A percentile compares a stretch with the other conserved stretches of the same genome.
Conservation (phyloP, 1,139 yeast genomes). For the Hansenula sp. region DNA sequence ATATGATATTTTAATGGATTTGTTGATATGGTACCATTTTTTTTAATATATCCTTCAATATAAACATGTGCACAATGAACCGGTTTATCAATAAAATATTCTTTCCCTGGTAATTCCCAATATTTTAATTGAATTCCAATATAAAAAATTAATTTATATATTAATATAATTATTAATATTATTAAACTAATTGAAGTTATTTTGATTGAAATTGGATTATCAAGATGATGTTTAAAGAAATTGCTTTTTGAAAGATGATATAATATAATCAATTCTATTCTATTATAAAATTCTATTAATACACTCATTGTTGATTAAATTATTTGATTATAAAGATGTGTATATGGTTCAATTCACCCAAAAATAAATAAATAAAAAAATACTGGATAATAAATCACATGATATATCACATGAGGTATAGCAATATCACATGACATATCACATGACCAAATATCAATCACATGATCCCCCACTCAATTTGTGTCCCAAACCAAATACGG, state of each 20-base stretch:
- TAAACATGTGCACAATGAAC: slow-evolving; percentile 75
- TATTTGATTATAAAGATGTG: too few relatives aligned
- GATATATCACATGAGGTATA: too few relatives aligned
- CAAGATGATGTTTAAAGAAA: slow-evolving; percentile 18
- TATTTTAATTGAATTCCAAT: slow-evolving; percentile 9
- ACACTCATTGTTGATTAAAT: neutral
- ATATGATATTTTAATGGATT: slow-evolving; percentile 56
- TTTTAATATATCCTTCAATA: slow-evolving; percentile 41
- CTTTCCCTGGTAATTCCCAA: slow-evolving; percentile 50
- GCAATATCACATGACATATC: too few relatives aligned
- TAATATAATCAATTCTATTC: neutral
- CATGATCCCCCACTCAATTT: too few relatives aligned
- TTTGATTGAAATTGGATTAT: slow-evolving; percentile 12
- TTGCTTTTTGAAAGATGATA: neutral
- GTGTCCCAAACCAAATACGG: too few relatives aligned
- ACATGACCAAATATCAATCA: too few relatives aligned
- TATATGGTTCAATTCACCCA: too few relatives aligned
- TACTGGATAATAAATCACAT: too few relatives aligned
- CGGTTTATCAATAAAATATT: slow-evolving; percentile 64
- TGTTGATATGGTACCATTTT: slow-evolving; percentile 23
- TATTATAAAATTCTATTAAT: neutral
- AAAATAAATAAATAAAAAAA: too few relatives aligned
- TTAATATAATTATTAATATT: slow-evolving; percentile 7
- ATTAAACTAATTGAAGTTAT: slow-evolving; percentile 16
- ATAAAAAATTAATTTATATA: slow-evolving; percentile 10